These are phyloP conservation scores for Boletellus ananas DNA, from an alignment of 768 basidiomycete species.

Conservation along the genomic window DNA sequence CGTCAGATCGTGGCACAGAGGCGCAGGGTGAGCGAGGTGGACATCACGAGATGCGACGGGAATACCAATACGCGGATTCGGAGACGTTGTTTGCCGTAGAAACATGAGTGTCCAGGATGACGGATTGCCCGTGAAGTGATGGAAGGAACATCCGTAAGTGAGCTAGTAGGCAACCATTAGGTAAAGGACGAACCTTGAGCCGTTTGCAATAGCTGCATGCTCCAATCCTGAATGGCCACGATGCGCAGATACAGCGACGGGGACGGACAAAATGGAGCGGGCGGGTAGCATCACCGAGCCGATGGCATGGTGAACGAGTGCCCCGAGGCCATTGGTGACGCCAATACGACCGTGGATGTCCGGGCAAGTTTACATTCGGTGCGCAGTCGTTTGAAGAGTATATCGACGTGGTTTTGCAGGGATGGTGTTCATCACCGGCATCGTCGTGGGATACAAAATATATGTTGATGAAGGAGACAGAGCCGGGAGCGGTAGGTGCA, in stretches of 20 bases:
- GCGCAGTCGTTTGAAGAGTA: neutral
- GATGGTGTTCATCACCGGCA: neutral
- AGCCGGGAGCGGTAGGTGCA: slow-evolving; percentile 2
- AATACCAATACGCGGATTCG: slow-evolving; percentile 14
- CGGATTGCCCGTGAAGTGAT: slow-evolving; percentile 11
- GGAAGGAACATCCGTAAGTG: slow-evolving; percentile 19
- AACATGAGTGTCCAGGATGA: neutral
- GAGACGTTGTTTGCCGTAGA: slow-evolving; percentile 17
- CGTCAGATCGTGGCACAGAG: slow-evolving; percentile 3
- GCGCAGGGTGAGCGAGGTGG: neutral
- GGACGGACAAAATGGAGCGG: slow-evolving; percentile 7
- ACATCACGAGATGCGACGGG: slow-evolving; percentile 9
- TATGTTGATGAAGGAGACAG: neutral
- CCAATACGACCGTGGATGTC: neutral
- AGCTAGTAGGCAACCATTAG: slow-evolving; percentile 2
- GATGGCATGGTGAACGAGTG: neutral
- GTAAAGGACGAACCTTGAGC: slow-evolving; percentile 60
- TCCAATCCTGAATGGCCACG: slow-evolving; percentile 51
- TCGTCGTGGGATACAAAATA: neutral
- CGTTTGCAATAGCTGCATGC: slow-evolving; percentile 87
- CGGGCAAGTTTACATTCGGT: slow-evolving; percentile 5
- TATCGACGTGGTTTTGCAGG: neutral
- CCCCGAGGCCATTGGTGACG: neutral
- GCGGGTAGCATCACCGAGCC: slow-evolving; percentile 14
- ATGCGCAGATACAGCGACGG: slow-evolving; percentile 6